A percentile compares a stretch with the other conserved stretches of the same genome.
Conservation (phyloP, 2,329 filamentous ascomycete species). For the Ascochyta lentis region DNA sequence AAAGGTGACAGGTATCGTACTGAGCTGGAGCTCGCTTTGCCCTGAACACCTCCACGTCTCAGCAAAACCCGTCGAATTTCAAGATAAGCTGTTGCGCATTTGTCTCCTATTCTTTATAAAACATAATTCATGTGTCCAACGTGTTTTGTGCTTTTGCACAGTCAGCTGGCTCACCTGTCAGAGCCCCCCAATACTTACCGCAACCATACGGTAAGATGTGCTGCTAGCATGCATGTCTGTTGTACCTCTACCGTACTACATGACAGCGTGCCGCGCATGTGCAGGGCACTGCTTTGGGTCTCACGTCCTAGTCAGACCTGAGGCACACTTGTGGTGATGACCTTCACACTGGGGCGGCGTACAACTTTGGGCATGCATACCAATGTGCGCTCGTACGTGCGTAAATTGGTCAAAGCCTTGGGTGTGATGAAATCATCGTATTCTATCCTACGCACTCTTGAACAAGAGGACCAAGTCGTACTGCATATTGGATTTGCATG, state of each 20-base stretch:
- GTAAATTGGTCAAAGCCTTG: neutral
- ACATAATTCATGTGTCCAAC: no score
- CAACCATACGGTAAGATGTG: neutral
- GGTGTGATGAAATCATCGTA: neutral
- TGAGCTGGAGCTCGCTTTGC: neutral
- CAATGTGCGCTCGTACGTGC: neutral
- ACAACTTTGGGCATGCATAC: neutral
- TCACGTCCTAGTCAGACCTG: slow-evolving; percentile 6
- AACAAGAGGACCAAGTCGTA: neutral
- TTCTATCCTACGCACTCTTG: neutral
- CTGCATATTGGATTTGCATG: slow-evolving; percentile 9
- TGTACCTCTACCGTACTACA: slow-evolving; percentile 9
- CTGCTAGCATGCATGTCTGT: slow-evolving; percentile 6
- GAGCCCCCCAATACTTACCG: no score
- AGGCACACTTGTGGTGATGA: slow-evolving; percentile 1
- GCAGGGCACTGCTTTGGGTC: slow-evolving; percentile 14
- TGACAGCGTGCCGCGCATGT: slow-evolving; percentile 17
- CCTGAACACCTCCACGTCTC: no score
- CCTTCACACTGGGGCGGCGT: neutral
- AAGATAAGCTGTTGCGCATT: no score
- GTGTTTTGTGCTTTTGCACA: no score
- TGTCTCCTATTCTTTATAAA: no score
- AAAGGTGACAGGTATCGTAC: neutral
- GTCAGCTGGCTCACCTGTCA: no score
- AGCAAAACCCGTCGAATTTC: no score